These are phyloP conservation scores for Parathielavia hyrcaniae DNA, from an alignment of 495 filamentous ascomycete genomes.

Conservation along the genomic window DNA sequence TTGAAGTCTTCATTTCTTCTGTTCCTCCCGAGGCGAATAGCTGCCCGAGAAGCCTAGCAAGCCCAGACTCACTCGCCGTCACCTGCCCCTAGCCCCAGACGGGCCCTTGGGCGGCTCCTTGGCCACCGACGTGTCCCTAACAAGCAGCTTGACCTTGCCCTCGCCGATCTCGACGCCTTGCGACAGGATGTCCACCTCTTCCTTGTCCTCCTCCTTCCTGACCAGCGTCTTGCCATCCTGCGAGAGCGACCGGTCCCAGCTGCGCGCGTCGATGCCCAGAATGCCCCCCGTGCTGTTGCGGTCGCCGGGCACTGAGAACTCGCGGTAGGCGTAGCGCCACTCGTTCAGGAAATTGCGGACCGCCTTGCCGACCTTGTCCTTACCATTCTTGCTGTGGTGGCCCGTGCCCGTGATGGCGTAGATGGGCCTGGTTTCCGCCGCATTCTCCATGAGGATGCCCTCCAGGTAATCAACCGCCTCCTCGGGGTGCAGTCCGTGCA, in stretches of 20 bases:
- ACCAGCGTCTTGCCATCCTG: constrained; percentile 40
- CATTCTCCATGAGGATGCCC: constrained; percentile 74
- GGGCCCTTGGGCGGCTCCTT: constrained; percentile 42
- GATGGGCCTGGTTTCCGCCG: constrained; percentile 63
- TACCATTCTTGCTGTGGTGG: constrained; percentile 96
- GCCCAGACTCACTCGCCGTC: background rate
- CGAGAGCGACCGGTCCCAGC: constrained; percentile 68
- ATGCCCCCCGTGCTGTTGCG: constrained; percentile 87
- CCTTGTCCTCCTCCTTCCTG: constrained; percentile 51
- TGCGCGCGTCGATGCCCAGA: constrained; percentile 83
- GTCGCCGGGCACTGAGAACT: constrained; percentile 93
- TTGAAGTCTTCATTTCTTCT: background rate
- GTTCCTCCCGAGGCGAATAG: background rate
- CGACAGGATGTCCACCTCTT: constrained; percentile 53
- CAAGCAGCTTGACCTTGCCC: constrained; percentile 54
- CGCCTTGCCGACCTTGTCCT: constrained; percentile 96
- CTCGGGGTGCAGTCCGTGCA: constrained; percentile 94
- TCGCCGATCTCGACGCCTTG: constrained; percentile 55
- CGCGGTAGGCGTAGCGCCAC: constrained; percentile 90
- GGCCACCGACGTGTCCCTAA: constrained; percentile 38
- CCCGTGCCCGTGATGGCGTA: constrained; percentile 97
- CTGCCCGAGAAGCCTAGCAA: background rate
- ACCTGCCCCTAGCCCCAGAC: constrained; percentile 36
- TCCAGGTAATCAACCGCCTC: constrained; percentile 95
- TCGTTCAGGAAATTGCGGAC: constrained; percentile 87